These are phyloP conservation scores for Chenopodium quinoa DNA, from an alignment of 148 eudicot species.

Conservation along the genomic window DNA sequence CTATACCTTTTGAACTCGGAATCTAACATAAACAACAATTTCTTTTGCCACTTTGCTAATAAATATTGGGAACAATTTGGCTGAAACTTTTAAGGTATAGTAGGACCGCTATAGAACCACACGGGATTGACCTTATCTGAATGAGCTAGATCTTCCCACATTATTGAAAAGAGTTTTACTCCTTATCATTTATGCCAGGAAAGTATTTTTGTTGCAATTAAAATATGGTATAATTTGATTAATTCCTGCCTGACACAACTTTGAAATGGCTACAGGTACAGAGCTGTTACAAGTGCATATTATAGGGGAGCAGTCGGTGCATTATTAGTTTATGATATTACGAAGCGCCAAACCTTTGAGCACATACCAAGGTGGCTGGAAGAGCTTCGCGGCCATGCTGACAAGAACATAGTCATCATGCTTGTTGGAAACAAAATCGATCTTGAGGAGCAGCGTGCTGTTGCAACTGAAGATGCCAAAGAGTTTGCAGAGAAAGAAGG, in stretches of 20 bases:
- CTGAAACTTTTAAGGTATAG: not conserved
- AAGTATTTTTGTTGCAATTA: not conserved
- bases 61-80: not conserved
- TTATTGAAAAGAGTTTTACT: not conserved
- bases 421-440: constrained; percentile 77
- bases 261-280: constrained; percentile 47
- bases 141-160: not conserved
- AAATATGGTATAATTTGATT: not conserved
- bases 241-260: not conserved
- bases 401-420: constrained; percentile 85
- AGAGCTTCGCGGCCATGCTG: constrained; percentile 82
- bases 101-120: not conserved
- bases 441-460: constrained; percentile 72
- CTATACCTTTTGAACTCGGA: not conserved
- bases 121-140: not conserved
- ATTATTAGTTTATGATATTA: constrained; percentile 72
- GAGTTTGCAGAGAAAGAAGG: constrained; percentile 84
- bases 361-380: constrained; percentile 89
- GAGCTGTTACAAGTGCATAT: constrained; percentile 89
- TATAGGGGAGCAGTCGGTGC: constrained; percentile 88
- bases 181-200: not conserved
- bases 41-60: not conserved
- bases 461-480: constrained; percentile 72
- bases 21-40: not conserved
- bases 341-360: constrained; percentile 75